These are phyloP conservation scores for Artemisia tridentata DNA, from an alignment of 129 eudicot genomes.

Conservation along the genomic window DNA sequence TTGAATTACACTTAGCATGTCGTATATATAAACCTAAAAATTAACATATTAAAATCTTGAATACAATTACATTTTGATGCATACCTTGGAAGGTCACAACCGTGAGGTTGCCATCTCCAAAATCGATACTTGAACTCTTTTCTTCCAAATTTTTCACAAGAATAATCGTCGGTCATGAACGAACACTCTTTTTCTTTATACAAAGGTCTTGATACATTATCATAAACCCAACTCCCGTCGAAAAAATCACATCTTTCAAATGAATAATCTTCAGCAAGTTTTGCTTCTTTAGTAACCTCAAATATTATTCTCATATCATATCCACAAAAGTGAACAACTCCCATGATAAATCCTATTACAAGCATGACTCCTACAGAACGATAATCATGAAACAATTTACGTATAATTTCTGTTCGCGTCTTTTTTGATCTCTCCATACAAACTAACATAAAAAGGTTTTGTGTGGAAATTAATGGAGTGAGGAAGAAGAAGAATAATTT, in stretches of 20 bases:
- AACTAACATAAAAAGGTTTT: too few species aligned
- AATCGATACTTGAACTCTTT: constrained; percentile 27
- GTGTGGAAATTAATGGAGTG: background rate
- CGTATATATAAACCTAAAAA: background rate
- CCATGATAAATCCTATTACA: constrained; percentile 2
- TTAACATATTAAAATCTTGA: too few species aligned
- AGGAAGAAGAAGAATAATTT: background rate
- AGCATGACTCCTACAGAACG: constrained; percentile 11
- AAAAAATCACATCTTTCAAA: constrained; percentile 26
- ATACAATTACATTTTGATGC: too few species aligned
- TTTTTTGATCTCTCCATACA: too few species aligned
- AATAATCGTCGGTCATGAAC: constrained; percentile 15
- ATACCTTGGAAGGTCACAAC: constrained; percentile 37
- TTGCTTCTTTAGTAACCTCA: background rate
- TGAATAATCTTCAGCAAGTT: background rate
- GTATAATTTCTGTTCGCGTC: background rate
- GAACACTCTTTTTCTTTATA: constrained; percentile 20
- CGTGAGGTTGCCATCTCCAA: constrained; percentile 35
- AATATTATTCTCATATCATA: background rate
- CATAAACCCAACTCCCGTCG: constrained; percentile 29
- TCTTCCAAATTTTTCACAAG: constrained; percentile 28
- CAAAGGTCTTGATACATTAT: constrained; percentile 25
- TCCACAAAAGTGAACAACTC: constrained; percentile 8
- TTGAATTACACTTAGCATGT: background rate
- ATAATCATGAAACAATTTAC: constrained; percentile 4